Conservation (phyloP, 371 early-diverging fungal genomes). For the Mortierella sp. region DNA sequence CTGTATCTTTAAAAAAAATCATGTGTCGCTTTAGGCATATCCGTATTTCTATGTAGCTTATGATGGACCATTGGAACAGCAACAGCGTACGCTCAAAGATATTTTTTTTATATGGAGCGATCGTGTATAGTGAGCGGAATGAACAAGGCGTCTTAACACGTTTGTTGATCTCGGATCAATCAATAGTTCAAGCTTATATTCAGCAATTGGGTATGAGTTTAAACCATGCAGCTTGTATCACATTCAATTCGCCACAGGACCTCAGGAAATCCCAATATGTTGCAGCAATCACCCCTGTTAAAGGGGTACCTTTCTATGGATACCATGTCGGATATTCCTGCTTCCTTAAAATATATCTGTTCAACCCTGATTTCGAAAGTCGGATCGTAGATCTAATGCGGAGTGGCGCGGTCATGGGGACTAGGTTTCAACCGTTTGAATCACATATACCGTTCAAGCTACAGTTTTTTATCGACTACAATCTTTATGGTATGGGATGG, state of each 20-base stretch:
- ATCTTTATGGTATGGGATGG: slow-evolving; percentile 95
- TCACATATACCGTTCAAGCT: slow-evolving; percentile 89
- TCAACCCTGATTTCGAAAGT: slow-evolving; percentile 71
- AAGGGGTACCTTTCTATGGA: slow-evolving; percentile 91
- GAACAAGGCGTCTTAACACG: neutral
- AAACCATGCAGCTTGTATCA: slow-evolving; percentile 77
- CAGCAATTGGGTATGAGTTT: slow-evolving; percentile 76
- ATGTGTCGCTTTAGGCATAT: slow-evolving; percentile 62
- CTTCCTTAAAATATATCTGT: slow-evolving; percentile 83
- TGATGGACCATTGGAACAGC: slow-evolving; percentile 45
- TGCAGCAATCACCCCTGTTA: slow-evolving; percentile 76
- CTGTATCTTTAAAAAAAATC: neutral
- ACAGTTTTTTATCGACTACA: slow-evolving; percentile 94
- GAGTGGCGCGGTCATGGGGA: slow-evolving; percentile 79
- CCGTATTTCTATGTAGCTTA: slow-evolving; percentile 86
- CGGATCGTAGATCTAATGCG: slow-evolving; percentile 73
- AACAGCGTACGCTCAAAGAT: slow-evolving; percentile 48
- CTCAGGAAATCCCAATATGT: slow-evolving; percentile 65
- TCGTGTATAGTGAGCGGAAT: neutral
- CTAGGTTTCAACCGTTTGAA: slow-evolving; percentile 82
- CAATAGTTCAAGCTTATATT: slow-evolving; percentile 53
- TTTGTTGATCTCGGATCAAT: neutral
- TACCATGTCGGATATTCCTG: slow-evolving; percentile 74
- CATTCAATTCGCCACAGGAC: slow-evolving; percentile 53
- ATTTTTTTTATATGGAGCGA: neutral